phyloP scores from a whole-genome alignment of 495 filamentous ascomycete genomes.

The Haplographium delicatum region DNA sequence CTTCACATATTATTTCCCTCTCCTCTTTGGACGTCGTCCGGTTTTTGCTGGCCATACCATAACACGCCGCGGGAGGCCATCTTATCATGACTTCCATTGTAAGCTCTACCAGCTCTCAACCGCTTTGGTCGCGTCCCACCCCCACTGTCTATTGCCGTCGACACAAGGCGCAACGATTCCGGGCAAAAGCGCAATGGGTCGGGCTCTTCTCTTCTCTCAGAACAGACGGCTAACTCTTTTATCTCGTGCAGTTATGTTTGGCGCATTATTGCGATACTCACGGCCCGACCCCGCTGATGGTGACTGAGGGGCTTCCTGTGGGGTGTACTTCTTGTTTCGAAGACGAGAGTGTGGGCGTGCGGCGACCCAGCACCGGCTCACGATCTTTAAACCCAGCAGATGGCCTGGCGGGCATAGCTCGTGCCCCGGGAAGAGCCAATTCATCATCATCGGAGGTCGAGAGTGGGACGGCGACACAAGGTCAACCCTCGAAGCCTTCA shows the following conservation, averaged over 20 bases:
- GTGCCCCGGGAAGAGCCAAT: conserved; percentile 12
- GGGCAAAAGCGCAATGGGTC: background rate
- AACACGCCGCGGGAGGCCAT: too few relatives aligned
- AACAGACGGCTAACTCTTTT: conserved; percentile 6
- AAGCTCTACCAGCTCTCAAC: conserved; percentile 7
- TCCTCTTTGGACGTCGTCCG: too few relatives aligned
- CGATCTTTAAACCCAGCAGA: conserved; percentile 16
- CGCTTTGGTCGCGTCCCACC: conserved; percentile 1
- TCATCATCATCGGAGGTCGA: conserved; percentile 25
- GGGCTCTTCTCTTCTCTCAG: background rate
- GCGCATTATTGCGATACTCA: conserved; percentile 97
- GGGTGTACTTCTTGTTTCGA: conserved; percentile 71
- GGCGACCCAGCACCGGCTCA: conserved; percentile 21
- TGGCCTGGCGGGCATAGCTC: background rate
- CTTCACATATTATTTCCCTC: too few relatives aligned
- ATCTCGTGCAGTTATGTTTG: conserved; percentile 66
- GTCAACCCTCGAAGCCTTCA: background rate
- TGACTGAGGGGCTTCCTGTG: conserved; percentile 80
- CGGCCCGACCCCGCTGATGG: conserved; percentile 91
- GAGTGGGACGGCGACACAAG: conserved; percentile 5
- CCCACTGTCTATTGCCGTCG: conserved; percentile 11
- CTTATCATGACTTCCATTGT: conserved; percentile 25
- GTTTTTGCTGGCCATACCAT: too few relatives aligned
- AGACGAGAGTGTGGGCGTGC: conserved; percentile 23
- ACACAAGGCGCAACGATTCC: conserved; percentile 10